These are phyloP conservation scores for Micromonas pusilla DNA, from an alignment of 139 green algal species.

Conservation along the genomic window DNA sequence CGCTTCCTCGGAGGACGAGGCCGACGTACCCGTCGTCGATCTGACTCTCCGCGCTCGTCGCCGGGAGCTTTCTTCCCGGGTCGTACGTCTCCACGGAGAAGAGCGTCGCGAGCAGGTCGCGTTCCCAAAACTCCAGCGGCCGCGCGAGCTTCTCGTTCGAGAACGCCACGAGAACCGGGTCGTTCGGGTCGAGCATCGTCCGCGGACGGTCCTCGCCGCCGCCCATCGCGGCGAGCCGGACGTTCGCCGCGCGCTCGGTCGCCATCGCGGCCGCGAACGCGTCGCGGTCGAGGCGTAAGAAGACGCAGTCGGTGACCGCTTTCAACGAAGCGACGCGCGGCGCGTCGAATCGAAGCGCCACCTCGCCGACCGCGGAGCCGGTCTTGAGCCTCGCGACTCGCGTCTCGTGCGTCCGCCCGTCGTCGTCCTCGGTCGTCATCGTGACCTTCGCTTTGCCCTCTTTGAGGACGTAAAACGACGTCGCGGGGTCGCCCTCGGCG, in stretches of 20 bases:
- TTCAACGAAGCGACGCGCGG: neutral
- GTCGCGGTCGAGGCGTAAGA: neutral
- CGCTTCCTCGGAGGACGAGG: too few species aligned
- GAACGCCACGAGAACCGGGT: neutral
- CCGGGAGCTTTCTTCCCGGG: neutral
- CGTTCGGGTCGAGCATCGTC: neutral
- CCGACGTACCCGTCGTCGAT: neutral
- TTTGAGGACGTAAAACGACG: neutral
- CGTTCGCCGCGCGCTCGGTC: too few species aligned
- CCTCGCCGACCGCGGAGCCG: neutral
- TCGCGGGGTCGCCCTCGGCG: neutral
- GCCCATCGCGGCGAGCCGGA: too few species aligned
- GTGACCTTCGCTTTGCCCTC: neutral
- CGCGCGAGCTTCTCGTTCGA: neutral
- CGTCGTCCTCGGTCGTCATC: neutral
- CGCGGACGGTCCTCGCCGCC: neutral
- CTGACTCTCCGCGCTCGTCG: neutral
- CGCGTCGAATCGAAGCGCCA: neutral
- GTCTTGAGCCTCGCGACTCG: neutral
- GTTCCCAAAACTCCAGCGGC: neutral
- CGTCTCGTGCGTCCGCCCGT: neutral
- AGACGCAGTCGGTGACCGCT: neutral
- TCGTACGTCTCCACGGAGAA: neutral
- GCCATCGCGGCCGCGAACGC: neutral
- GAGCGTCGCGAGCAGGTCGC: neutral